Conservation (phyloP, 1,284 basidiomycete species). For the Pascua sp. region DNA sequence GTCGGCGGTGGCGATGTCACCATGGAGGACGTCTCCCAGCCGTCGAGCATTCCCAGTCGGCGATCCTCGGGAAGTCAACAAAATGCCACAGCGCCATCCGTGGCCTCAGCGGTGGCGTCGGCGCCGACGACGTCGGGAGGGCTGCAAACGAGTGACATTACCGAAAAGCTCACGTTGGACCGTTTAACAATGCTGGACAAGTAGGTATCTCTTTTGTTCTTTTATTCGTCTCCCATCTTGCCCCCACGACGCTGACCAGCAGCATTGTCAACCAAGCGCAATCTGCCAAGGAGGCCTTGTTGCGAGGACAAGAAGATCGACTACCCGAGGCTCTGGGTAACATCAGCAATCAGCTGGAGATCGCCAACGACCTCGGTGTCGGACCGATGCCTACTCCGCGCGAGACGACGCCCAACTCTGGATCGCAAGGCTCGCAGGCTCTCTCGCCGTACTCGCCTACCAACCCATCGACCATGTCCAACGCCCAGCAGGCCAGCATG, state of each 20-base stretch:
- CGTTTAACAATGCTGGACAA: slow-evolving; percentile 36
- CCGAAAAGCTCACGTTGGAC: slow-evolving; percentile 18
- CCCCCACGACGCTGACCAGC: slow-evolving; percentile 9
- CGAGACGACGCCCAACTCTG: slow-evolving; percentile 23
- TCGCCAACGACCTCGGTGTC: slow-evolving; percentile 39
- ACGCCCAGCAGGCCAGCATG: no score
- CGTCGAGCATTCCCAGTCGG: slow-evolving; percentile 12
- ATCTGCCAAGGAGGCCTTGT: slow-evolving; percentile 35
- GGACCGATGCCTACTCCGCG: slow-evolving; percentile 33
- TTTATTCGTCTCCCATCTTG: background rate
- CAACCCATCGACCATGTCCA: no score
- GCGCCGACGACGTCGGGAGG: background rate
- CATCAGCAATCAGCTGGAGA: slow-evolving; percentile 40
- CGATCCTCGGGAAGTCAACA: slow-evolving; percentile 15
- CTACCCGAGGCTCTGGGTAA: slow-evolving; percentile 37
- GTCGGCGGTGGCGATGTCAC: slow-evolving; percentile 18
- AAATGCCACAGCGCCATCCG: background rate
- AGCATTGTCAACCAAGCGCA: slow-evolving; percentile 42
- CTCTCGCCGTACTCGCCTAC: no score
- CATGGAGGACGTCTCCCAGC: slow-evolving; percentile 37
- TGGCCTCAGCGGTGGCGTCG: slow-evolving; percentile 5
- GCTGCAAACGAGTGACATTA: slow-evolving; percentile 9
- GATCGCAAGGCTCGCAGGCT: slow-evolving; percentile 4
- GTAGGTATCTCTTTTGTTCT: slow-evolving; percentile 22
- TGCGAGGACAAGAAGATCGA: slow-evolving; percentile 36